A percentile compares a stretch with the other conserved stretches of the same genome.
These are phyloP conservation scores for Fusarium mangiferae DNA, from an alignment of 2,329 filamentous ascomycete genomes.

Conservation along the genomic window DNA sequence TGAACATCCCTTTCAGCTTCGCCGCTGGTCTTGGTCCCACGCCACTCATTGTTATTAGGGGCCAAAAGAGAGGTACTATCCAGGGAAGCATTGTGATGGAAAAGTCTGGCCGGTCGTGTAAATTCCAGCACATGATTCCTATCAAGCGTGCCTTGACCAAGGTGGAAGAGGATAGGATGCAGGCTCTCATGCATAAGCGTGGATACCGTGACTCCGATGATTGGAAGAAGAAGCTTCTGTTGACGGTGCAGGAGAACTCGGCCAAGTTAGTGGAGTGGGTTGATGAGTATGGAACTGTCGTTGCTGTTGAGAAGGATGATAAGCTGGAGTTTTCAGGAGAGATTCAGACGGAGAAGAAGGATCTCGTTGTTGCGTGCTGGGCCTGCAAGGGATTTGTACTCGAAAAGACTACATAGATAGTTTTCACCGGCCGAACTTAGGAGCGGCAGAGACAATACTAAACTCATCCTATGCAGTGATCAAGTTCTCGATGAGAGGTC, in stretches of 20 bases:
- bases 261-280: fast-evolving
- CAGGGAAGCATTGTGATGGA: not conserved
- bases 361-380: not conserved
- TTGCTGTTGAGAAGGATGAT: not conserved
- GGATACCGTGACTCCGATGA: not conserved
- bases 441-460: not conserved
- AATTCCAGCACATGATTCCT: not conserved
- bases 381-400: not conserved
- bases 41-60: not conserved
- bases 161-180: not conserved
- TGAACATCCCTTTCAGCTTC: not conserved
- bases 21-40: not conserved
- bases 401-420: not conserved
- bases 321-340: not conserved
- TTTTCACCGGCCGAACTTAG: fast-evolving
- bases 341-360: not conserved
- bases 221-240: not conserved
- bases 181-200: not conserved
- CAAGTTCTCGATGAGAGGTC: fast-evolving
- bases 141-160: not conserved
- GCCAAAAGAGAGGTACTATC: not conserved
- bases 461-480: not conserved
- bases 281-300: not conserved
- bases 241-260: not conserved
- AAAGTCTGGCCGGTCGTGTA: not conserved